A percentile compares a stretch with the other conserved stretches of the same genome.
Evolutionary conservation across 768 basidiomycete genomes (phyloP).

Genomic region (Amylocystis lapponica): DNA sequence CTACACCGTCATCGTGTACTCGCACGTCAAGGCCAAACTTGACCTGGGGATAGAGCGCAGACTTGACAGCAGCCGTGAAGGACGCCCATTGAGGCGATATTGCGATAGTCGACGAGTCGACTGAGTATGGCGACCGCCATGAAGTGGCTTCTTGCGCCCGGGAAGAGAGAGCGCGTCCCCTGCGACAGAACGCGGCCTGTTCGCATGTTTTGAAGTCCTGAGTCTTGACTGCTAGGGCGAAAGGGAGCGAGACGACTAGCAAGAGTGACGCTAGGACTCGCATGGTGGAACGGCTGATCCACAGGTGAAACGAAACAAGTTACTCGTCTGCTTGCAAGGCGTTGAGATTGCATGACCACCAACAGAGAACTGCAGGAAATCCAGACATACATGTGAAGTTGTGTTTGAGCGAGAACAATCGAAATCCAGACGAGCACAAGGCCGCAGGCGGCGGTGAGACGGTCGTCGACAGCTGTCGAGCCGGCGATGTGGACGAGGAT

Average conservation of each 20-base stretch:
- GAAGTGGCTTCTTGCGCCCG: slow-evolving; percentile 55
- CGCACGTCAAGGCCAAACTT: slow-evolving; percentile 78
- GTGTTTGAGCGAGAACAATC: too few species aligned
- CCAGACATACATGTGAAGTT: too few species aligned
- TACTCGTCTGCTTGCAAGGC: too few species aligned
- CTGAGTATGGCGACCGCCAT: slow-evolving; percentile 87
- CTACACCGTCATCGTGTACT: slow-evolving; percentile 83
- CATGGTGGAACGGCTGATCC: neutral
- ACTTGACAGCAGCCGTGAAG: slow-evolving; percentile 74
- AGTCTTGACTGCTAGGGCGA: slow-evolving; percentile 56
- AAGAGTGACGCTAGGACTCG: slow-evolving; percentile 18
- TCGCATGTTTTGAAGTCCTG: slow-evolving; percentile 92
- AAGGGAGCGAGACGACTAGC: slow-evolving; percentile 25
- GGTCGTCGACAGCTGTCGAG: too few species aligned
- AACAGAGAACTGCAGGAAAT: too few species aligned
- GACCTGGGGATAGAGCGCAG: slow-evolving; percentile 78
- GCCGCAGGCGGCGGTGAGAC: too few species aligned
- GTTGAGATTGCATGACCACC: too few species aligned
- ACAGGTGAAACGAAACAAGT: too few species aligned
- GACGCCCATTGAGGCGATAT: slow-evolving; percentile 48
- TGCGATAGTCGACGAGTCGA: slow-evolving; percentile 52
- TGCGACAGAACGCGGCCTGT: slow-evolving; percentile 94
- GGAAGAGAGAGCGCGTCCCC: slow-evolving; percentile 77
- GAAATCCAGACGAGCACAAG: too few species aligned
- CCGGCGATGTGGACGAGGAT: too few species aligned